Percentiles rank a stretch among this genome's conserved stretches.
These are phyloP conservation scores for Xylaria sp. DNA, from an alignment of 2,329 filamentous ascomycete species.

Conservation along the genomic window DNA sequence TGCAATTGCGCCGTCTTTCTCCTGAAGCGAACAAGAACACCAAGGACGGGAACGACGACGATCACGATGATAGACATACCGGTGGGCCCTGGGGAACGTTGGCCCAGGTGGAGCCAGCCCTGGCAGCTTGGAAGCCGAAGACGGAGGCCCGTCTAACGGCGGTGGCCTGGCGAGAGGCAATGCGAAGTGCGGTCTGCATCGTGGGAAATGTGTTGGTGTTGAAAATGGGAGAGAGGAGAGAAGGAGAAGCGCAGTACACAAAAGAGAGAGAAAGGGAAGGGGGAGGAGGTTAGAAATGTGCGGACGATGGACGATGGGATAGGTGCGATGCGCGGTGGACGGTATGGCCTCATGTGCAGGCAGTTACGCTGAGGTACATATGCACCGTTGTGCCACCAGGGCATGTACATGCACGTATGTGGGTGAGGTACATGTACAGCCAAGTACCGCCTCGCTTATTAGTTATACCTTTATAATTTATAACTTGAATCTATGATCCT, in stretches of 20 bases:
- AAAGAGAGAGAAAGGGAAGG: not conserved
- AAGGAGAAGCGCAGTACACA: not conserved
- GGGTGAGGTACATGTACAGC: too few species aligned
- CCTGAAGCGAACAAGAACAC: conserved; percentile 16
- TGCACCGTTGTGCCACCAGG: too few species aligned
- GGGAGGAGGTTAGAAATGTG: not conserved
- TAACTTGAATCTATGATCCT: too few species aligned
- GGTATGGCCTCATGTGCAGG: too few species aligned
- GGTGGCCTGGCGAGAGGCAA: conserved; percentile 55
- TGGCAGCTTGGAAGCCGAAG: conserved; percentile 49
- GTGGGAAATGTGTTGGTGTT: conserved; percentile 34
- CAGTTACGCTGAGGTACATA: too few species aligned
- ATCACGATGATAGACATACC: conserved; percentile 54
- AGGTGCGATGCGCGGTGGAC: too few species aligned
- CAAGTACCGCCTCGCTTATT: too few species aligned
- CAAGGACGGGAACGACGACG: not conserved
- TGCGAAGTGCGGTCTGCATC: conserved; percentile 63
- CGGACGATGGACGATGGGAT: not conserved
- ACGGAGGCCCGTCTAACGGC: conserved; percentile 47
- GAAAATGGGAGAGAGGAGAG: not conserved
- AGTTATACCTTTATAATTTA: too few species aligned
- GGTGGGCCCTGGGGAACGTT: conserved; percentile 93
- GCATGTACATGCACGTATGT: too few species aligned
- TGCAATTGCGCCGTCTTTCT: conserved; percentile 24
- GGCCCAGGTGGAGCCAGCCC: conserved; percentile 82